Conservation (phyloP, 805 yeast genomes). For the Cyberlindnera maritima region DNA sequence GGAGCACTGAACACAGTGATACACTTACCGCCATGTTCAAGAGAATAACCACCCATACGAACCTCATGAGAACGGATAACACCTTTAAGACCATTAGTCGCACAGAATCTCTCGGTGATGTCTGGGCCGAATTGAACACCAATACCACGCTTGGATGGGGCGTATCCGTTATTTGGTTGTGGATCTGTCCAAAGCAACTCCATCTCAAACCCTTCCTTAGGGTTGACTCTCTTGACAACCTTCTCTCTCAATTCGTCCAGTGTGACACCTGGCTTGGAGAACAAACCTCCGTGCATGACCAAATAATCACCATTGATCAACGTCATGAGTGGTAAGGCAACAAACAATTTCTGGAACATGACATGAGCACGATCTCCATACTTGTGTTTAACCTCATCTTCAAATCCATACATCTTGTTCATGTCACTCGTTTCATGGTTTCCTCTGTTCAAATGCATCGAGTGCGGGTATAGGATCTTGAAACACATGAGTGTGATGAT, state of each 20-base stretch:
- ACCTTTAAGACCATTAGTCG: slow-evolving; percentile 66
- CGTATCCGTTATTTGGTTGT: slow-evolving; percentile 70
- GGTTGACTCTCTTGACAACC: slow-evolving; percentile 82
- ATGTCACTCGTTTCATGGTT: slow-evolving; percentile 96
- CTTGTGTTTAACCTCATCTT: slow-evolving; percentile 92
- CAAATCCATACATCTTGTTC: slow-evolving; percentile 96
- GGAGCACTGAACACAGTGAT: slow-evolving; percentile 98
- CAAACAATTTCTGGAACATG: slow-evolving; percentile 83
- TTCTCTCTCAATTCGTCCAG: slow-evolving; percentile 71
- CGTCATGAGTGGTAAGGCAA: slow-evolving; percentile 81
- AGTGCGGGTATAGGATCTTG: slow-evolving; percentile 71
- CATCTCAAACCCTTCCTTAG: slow-evolving; percentile 90
- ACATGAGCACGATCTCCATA: slow-evolving; percentile 77
- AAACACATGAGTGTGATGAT: slow-evolving; percentile 75
- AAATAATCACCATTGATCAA: slow-evolving; percentile 75
- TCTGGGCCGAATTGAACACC: slow-evolving; percentile 98
- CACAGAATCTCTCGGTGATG: slow-evolving; percentile 76
- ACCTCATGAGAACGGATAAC: slow-evolving; percentile 95
- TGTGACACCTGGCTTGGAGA: slow-evolving; percentile 70
- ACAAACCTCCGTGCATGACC: slow-evolving; percentile 94
- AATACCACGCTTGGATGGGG: slow-evolving; percentile 90
- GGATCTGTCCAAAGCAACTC: slow-evolving; percentile 98
- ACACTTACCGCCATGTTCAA: slow-evolving; percentile 81
- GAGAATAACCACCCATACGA: slow-evolving; percentile 84
- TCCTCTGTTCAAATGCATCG: slow-evolving; percentile 81